Percentiles rank a stretch among this genome's conserved stretches.
phyloP scores from a whole-genome alignment of 257 asterid species.

The Gentiana dahurica region DNA sequence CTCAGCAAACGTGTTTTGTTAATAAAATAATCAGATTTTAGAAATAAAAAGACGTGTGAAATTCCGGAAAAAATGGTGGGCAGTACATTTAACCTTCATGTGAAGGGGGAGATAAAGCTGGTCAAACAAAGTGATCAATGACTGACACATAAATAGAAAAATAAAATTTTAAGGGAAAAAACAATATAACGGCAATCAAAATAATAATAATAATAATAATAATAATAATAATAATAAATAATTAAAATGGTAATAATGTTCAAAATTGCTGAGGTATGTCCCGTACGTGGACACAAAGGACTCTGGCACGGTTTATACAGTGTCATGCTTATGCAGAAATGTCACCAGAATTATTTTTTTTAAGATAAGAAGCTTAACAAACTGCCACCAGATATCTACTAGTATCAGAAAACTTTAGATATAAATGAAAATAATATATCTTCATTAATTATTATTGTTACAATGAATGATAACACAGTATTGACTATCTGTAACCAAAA shows the following conservation, averaged over 20 bases:
- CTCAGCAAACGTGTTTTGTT: neutral
- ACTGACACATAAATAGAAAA: slow-evolving; percentile 20
- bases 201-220: no score
- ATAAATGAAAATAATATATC: no score
- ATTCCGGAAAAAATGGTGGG: slow-evolving; percentile 42
- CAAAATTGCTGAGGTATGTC: slow-evolving; percentile 51
- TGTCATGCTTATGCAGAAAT: slow-evolving; percentile 5
- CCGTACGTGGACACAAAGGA: slow-evolving; percentile 1
- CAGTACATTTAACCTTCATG: slow-evolving; percentile 24
- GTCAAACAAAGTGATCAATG: slow-evolving; percentile 49
- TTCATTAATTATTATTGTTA: no score
- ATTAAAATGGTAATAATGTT: slow-evolving; percentile 21
- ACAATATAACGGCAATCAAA: no score
- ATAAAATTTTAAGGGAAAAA: slow-evolving; percentile 21
- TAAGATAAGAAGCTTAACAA: slow-evolving; percentile 2
- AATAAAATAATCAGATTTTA: slow-evolving; percentile 1
- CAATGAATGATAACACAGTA: no score
- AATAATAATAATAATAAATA: no score
- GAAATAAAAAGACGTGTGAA: slow-evolving; percentile 12
- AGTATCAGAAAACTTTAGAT: neutral
- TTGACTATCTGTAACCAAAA: no score
- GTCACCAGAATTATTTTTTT: slow-evolving; percentile 15
- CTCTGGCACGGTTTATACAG: no score
- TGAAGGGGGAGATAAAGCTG: slow-evolving; percentile 21
- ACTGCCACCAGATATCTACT: slow-evolving; percentile 5